Percentiles rank a stretch among this genome's conserved stretches.
Evolutionary conservation across 1,284 basidiomycete genomes (phyloP).

Genomic region (Melampsora larici-populina): DNA sequence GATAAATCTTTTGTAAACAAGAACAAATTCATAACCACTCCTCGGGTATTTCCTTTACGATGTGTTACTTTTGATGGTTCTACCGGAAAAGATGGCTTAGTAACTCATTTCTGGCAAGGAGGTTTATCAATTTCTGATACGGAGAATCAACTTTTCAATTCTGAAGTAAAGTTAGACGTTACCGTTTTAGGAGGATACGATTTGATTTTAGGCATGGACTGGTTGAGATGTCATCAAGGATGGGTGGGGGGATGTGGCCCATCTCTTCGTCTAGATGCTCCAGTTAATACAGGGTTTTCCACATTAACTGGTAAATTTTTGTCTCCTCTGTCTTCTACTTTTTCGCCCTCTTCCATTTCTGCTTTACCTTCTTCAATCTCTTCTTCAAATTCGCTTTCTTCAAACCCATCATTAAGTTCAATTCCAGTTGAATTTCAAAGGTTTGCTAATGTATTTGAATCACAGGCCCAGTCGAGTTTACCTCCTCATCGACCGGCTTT

Average conservation of each 20-base stretch:
- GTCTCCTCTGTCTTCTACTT: background rate
- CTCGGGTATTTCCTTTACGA: background rate
- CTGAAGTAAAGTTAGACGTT: background rate
- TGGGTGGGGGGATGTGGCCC: background rate
- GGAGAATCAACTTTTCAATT: background rate
- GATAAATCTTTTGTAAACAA: background rate
- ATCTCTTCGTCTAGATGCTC: background rate
- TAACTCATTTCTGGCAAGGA: background rate
- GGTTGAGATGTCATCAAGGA: background rate
- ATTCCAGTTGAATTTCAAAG: background rate
- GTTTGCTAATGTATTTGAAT: background rate
- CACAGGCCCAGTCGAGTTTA: background rate
- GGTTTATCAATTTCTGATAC: background rate
- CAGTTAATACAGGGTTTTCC: background rate
- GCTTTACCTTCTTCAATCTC: background rate
- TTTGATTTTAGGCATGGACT: background rate
- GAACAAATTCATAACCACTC: background rate
- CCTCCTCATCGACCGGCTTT: too few relatives aligned
- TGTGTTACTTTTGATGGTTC: background rate
- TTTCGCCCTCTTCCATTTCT: background rate
- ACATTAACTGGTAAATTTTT: background rate
- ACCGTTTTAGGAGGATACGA: background rate
- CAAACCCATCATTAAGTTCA: background rate
- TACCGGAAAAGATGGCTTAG: background rate
- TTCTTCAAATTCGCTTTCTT: background rate